Conservation (phyloP, 2,329 filamentous ascomycete species). For the Graphiopsis chlorocephala region DNA sequence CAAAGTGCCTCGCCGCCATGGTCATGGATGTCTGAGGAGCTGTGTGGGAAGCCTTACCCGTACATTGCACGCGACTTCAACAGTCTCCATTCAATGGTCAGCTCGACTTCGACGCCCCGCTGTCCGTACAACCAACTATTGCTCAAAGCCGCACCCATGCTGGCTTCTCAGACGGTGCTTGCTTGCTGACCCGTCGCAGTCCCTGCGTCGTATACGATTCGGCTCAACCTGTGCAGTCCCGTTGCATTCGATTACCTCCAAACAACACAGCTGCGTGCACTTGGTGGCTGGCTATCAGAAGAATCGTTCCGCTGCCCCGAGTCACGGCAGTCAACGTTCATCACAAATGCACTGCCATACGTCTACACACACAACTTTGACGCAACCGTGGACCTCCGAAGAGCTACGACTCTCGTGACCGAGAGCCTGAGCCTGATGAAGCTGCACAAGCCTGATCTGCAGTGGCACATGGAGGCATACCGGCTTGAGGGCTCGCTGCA, state of each 20-base stretch:
- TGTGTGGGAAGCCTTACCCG: not conserved
- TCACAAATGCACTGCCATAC: not conserved
- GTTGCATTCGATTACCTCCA: not conserved
- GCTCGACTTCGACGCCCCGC: not conserved
- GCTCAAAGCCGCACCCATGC: not conserved
- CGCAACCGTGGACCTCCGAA: not conserved
- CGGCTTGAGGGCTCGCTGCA: not conserved
- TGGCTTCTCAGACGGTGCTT: not conserved
- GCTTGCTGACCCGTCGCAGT: not conserved
- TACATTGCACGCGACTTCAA: constrained; percentile 3
- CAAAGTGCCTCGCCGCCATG: not conserved
- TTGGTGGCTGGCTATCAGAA: not conserved
- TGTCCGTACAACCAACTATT: not conserved
- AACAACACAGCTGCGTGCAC: not conserved
- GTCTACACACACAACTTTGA: not conserved
- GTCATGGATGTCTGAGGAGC: constrained; percentile 2
- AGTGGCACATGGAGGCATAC: not conserved
- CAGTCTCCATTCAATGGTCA: not conserved
- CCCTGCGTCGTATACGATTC: not conserved
- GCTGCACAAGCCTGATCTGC: not conserved
- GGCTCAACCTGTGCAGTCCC: not conserved
- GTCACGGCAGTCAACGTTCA: not conserved
- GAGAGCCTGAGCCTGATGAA: not conserved
- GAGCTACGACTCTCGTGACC: not conserved
- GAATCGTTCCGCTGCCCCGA: not conserved